These are phyloP conservation scores for Picocystis salinarum DNA, from an alignment of 139 green algal species.

Conservation along the genomic window DNA sequence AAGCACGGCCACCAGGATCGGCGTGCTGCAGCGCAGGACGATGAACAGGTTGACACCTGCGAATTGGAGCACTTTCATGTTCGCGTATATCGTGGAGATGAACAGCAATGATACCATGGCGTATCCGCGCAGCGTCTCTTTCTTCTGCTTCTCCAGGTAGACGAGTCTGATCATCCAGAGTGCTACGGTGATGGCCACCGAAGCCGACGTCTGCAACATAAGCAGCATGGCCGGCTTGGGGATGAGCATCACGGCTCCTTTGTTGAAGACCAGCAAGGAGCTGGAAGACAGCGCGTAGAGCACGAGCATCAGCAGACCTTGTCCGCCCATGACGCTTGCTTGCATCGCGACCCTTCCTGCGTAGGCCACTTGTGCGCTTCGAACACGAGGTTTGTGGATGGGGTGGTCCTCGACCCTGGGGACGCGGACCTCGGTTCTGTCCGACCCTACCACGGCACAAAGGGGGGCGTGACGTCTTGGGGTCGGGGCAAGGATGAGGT, in stretches of 20 bases:
- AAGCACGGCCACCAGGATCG: conserved; percentile 37
- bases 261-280: conserved; percentile 40
- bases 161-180: conserved; percentile 7
- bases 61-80: conserved; percentile 35
- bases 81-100: conserved; percentile 29
- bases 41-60: conserved; percentile 70
- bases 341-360: no score
- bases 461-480: no score
- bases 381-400: no score
- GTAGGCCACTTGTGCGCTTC: no score
- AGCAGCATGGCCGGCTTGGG: conserved; percentile 28
- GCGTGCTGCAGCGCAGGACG: conserved; percentile 43
- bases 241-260: conserved; percentile 23
- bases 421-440: no score
- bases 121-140: conserved; percentile 22
- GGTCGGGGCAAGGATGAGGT: no score
- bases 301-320: no score
- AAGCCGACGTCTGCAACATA: conserved; percentile 19
- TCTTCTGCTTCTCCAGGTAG: conserved; percentile 12
- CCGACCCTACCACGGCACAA: no score
- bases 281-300: conserved; percentile 23
- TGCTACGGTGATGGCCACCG: conserved; percentile 10
- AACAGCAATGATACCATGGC: conserved; percentile 24
- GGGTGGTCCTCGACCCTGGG: no score
- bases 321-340: no score